Base-by-base conservation (phyloP, 495 filamentous ascomycete species). In the Trichoderma parareesei region DNA sequence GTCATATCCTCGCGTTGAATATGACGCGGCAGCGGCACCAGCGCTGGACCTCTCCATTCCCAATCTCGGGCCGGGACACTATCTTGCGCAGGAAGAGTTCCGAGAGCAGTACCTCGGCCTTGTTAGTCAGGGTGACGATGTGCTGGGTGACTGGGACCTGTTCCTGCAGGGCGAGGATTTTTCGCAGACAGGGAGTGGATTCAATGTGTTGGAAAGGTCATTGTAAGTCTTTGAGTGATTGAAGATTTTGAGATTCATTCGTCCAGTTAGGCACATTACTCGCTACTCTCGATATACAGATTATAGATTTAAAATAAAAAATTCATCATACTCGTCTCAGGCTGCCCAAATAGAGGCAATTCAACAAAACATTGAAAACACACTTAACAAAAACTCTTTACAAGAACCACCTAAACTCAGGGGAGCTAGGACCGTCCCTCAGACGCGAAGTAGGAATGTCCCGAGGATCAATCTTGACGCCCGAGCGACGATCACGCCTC, bases 331-430 rank as follows among this genome's bases (percentile, higher is more conserved):
- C 27, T 57, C 53, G 16, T 57, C 33, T 27, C 35, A 33, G 37
- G 27, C 33, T 57, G 27, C 27, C 27, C 27, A 27, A 27, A 27
- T 27, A 27, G 27, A 27, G 27, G 27, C 27, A 27, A 27, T 27
- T 27, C 27, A 27, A 27, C 53, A 8, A 35, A 57, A 57, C 27
- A 35, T 7, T 57, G 53, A 20, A 20, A 57, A 35, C 16, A 57
- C 33, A 35, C 20, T 7, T 37, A 13, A 11, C 16, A 14, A 57
- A 57, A 57, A 57, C 0, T 2, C 10, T n/a, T 59, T 71, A 82
- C 61, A 82, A 77, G 70, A 91, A 90, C 90, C 89, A 93, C 44
- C 89, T 80, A 68, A 91, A 92, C 65, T 88, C 85, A 9, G 77
- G 77, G 53, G 77, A 79, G 8, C 74, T 73, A 3, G 89, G 89